Conservation (phyloP, 148 eudicot species). For the Silene uniflora region DNA sequence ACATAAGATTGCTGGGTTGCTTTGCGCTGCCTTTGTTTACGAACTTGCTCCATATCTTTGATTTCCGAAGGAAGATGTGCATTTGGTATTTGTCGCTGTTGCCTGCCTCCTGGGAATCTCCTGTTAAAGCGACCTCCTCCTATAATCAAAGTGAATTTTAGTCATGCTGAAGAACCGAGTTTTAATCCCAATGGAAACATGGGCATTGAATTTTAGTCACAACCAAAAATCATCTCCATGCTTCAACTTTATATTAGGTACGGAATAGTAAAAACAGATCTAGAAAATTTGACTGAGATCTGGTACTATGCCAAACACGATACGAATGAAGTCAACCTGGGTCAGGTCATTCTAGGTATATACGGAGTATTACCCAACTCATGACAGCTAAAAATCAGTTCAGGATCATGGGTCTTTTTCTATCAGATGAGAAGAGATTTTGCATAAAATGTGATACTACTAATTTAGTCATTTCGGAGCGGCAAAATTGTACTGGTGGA, state of each 20-base stretch:
- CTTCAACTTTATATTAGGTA: too few relatives aligned
- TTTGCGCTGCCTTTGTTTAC: constrained; percentile 82
- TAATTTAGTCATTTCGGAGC: too few relatives aligned
- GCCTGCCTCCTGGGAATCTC: constrained; percentile 57
- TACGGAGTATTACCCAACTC: too few relatives aligned
- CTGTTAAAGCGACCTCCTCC: constrained; percentile 52
- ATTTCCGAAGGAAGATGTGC: constrained; percentile 86
- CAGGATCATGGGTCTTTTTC: background rate
- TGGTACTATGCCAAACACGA: too few relatives aligned
- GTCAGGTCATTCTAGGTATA: too few relatives aligned
- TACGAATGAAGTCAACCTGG: too few relatives aligned
- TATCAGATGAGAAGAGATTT: background rate
- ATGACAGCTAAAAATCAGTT: background rate
- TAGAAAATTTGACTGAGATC: too few relatives aligned
- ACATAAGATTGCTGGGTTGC: constrained; percentile 46
- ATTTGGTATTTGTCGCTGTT: constrained; percentile 51
- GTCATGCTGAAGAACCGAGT: background rate
- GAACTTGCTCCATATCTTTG: constrained; percentile 75
- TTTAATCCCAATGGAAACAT: background rate
- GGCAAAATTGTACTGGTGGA: too few relatives aligned
- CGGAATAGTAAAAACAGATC: too few relatives aligned
- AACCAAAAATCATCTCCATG: too few relatives aligned
- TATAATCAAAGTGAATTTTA: constrained; percentile 12
- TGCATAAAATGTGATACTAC: background rate
- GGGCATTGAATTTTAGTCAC: too few relatives aligned